Evolutionary conservation across 2,329 filamentous ascomycete genomes (phyloP), one percentile per base, ranked within the genome.

Genomic region (Trichoderma sp.): DNA sequence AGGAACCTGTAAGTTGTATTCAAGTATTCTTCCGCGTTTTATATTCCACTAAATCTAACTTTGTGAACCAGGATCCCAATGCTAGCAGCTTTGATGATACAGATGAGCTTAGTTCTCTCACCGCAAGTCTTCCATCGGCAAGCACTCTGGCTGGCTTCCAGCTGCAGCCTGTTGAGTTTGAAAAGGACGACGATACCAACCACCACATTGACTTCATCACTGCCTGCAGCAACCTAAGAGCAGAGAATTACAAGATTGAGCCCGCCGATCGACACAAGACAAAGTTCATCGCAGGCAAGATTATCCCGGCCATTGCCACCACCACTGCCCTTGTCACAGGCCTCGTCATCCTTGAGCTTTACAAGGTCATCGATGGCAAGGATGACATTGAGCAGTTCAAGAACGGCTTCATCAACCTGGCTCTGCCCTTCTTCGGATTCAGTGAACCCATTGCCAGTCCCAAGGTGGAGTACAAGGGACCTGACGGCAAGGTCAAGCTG

Each of bases 151-250:
- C 92, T 31, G 94, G 93, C 40, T 97, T 96, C 86, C 94, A 94
- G 81, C 84, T 99, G 64, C 89, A 90, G 68, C 92, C 95, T 3
- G 96, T 98, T 6, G 96, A 98, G 75, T 99, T 99, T 76, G 94
- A 99, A 82, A 99, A 99, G 86, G 96, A 99, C 73, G 96, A 99
- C 76, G 96, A 99, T 80, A 93, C 91, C 62, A 99, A 99, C 81
- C 89, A 96, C 81, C 96, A 99, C 84, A 99, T 99, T 76, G 96
- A 98, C 81, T 99, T 99, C 84, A 98, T 99, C 82, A 96, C 96
- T 8, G 94, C 94, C 1, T 94, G 94, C 73, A 97, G 94, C 84
- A 99, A 99, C 79, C 85, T 99, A 70, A 92, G 96, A 70, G 96
- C 96, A 0, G 92, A 97, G 81, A 99, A 99, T 84, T 99, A 99